A percentile compares a stretch with the other conserved stretches of the same genome.
Evolutionary conservation across 2,329 filamentous ascomycete genomes (phyloP).

Genomic region (Diplodia scrobiculata): DNA sequence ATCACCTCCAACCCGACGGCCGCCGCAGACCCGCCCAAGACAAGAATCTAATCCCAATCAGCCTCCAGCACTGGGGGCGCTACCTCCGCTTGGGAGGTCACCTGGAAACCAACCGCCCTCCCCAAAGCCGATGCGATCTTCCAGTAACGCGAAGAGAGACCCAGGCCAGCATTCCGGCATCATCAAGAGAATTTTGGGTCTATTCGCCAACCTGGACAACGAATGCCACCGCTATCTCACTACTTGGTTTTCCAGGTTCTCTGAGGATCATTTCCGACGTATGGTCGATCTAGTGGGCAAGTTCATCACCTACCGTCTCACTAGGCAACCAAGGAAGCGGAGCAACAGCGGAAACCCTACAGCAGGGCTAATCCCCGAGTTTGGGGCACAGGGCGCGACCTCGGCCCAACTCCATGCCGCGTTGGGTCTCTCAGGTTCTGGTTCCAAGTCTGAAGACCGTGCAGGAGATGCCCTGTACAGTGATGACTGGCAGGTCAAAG

Average conservation of each 20-base stretch:
- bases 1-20: slow-evolving; percentile 2
- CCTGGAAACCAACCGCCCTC: not conserved
- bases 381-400: slow-evolving; percentile 56
- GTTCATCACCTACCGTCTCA: slow-evolving; percentile 79
- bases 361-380: slow-evolving; percentile 70
- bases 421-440: slow-evolving; percentile 55
- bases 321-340: slow-evolving; percentile 68
- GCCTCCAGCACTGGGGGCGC: not conserved
- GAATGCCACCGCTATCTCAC: slow-evolving; percentile 77
- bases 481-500: slow-evolving; percentile 88
- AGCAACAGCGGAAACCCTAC: slow-evolving; percentile 63
- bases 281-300: slow-evolving; percentile 75
- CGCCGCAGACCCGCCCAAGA: slow-evolving; percentile 10
- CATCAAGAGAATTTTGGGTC: slow-evolving; percentile 78
- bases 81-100: slow-evolving; percentile 8
- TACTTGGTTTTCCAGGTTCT: slow-evolving; percentile 74
- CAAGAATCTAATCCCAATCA: slow-evolving; percentile 27
- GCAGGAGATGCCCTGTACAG: slow-evolving; percentile 54
- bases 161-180: slow-evolving; percentile 77
- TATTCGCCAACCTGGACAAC: slow-evolving; percentile 73
- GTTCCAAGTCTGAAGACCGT: slow-evolving; percentile 54
- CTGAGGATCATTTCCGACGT: slow-evolving; percentile 67
- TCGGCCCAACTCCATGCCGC: slow-evolving; percentile 76
- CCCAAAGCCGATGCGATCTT: slow-evolving; percentile 5
- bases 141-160: slow-evolving; percentile 3